Base-by-base conservation (phyloP, 371 early-diverging fungal species). In the Cokeromyces recurvatus region DNA sequence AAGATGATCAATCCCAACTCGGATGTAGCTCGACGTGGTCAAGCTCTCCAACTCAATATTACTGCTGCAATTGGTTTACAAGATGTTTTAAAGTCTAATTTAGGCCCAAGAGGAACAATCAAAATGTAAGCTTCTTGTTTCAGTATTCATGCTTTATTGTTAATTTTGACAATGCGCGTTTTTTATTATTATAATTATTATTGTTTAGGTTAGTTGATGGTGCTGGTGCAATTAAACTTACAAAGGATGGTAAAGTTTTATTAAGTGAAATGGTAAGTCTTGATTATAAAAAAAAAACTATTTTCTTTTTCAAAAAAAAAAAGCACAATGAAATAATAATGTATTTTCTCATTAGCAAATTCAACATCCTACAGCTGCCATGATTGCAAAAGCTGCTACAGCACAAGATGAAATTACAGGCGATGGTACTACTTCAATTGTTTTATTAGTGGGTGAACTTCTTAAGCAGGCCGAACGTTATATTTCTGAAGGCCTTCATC, bases 321-420 rank as follows among this genome's bases (percentile, higher is more conserved):
- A n/a, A n/a, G n/a, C n/a, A n/a, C n/a, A n/a, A n/a, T n/a, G n/a
- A n/a, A n/a, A n/a, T 11, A 9, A 4, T 4, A 6, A 4, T 34
- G 9, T 6, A 15, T 9, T 15, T 15, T 15, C 41, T 43, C 17
- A 32, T 34, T 63, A 92, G 93, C 97, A 98, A 94, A 98, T 99
- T 71, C 96, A 97, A 82, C 96, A 99, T 76, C 99, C 99, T 19
- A 99, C 98, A 6, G 97, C 99, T 34, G 90, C 94, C 47, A 95
- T 99, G 91, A 97, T 99, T 62, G 99, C 99, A 22, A 89, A 97
- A 46, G 94, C 98, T 25, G 99, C 99, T 9, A 92, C 93, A 29
- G 98, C 99, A 24, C 97, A 99, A 74, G 98, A 98, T 70, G 95
- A 96, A 56, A 87, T 97, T 42, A 94, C 95, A 31, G 99, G 99